phyloP scores from a whole-genome alignment of 345 rosid genomes.

The Excoecaria cochinchinensis region DNA sequence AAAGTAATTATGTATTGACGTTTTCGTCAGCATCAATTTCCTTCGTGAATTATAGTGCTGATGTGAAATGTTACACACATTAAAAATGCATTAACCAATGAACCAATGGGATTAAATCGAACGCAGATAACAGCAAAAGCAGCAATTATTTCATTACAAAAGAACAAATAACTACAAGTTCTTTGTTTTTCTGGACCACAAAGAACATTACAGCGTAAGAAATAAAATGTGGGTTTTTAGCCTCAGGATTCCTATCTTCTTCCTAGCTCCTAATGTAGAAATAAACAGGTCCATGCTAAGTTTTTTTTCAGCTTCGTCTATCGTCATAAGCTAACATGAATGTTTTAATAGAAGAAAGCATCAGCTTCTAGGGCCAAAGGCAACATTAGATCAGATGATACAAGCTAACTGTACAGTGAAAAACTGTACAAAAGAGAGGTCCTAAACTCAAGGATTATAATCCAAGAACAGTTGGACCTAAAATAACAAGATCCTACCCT shows the following conservation, averaged over 20 bases:
- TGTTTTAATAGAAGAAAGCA: no score
- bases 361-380: background rate
- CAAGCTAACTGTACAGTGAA: constrained; percentile 15
- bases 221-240: background rate
- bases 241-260: constrained; percentile 2
- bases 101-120: no score
- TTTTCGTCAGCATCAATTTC: no score
- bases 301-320: constrained; percentile 5
- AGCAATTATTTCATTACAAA: background rate
- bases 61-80: no score
- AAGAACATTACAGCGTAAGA: background rate
- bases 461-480: constrained; percentile 8
- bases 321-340: no score
- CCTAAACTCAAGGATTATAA: background rate
- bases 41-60: no score
- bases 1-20: no score
- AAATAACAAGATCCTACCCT: background rate
- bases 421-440: constrained; percentile 6
- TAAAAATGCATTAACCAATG: no score
- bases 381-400: background rate
- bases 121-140: background rate
- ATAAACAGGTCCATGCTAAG: constrained; percentile 3
- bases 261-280: background rate
- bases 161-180: background rate
- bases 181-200: background rate